Evolutionary conservation across 345 rosid species (phyloP).

Genomic region (Turritis glabra): DNA sequence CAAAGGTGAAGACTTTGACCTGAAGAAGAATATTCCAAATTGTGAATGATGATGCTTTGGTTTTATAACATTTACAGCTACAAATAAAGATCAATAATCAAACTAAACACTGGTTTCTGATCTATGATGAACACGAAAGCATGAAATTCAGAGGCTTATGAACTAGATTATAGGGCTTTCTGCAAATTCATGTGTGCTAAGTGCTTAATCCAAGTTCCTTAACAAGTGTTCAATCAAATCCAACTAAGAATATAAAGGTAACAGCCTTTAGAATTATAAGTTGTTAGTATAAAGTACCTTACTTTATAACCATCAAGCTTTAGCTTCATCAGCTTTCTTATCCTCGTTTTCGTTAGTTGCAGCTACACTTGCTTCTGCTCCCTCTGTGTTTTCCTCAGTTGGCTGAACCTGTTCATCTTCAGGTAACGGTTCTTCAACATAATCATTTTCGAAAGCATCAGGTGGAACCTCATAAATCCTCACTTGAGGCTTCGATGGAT

Average conservation of each 20-base stretch:
- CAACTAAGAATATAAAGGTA: background rate
- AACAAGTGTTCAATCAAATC: background rate
- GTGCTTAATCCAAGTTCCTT: background rate
- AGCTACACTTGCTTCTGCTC: constrained; percentile 49
- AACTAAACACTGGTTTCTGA: background rate
- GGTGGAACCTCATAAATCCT: constrained; percentile 97
- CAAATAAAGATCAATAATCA: background rate
- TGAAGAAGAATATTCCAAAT: background rate
- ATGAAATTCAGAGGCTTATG: background rate
- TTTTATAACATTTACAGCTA: background rate
- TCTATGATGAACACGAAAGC: background rate
- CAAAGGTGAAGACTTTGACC: constrained; percentile 8
- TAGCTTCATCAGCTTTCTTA: constrained; percentile 44
- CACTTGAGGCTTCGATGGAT: constrained; percentile 93
- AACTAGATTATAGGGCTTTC: background rate
- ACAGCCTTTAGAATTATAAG: background rate
- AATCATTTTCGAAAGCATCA: constrained; percentile 99
- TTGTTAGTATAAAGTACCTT: background rate
- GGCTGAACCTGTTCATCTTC: constrained; percentile 60
- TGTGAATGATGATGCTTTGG: background rate
- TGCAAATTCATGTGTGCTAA: background rate
- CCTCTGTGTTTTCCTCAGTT: constrained; percentile 59
- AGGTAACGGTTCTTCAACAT: constrained; percentile 89
- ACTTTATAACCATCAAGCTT: constrained; percentile 50
- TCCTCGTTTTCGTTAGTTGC: constrained; percentile 52